Evolutionary conservation across 768 basidiomycete genomes (phyloP), one percentile per base, ranked within the genome.

Genomic region (Russula emetica): DNA sequence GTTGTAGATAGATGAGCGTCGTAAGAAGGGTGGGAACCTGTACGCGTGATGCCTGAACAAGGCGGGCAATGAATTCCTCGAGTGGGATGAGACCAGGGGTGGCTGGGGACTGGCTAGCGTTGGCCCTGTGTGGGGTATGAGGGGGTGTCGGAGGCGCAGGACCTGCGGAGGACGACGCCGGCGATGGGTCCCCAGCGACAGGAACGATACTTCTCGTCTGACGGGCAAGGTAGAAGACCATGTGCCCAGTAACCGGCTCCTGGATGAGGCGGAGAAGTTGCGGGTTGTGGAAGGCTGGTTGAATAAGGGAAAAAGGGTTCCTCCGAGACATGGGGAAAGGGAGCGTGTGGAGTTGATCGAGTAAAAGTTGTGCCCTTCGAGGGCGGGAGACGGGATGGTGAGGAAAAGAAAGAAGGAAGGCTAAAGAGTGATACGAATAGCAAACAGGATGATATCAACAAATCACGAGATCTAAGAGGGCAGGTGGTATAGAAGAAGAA

Each of bases 1-100:
- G 85, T 67, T 95, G 89, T 67, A 99, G 86, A 77, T 95, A 98
- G 68, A 96, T 80, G 72, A 98, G 81, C 36, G 94, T 97, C 38
- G 91, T 85, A 57, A 97, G 85, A 59, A 99, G 81, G 24, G 94
- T 98, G 30, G 92, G 81, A 7, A 92, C 91, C 74, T 93, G 92
- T 54, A 98, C 94, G 71, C 93, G 91, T 47, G 90, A 90, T 72
- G 82, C 81, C 66, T 85, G 79, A 66, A 94, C 86, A 59, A 98
- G 80, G 71, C 85, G 84, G 60, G 82, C 76, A 73, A 99, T 95
- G 75, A 97, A 99, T 59, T 87, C 82, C 69, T 90, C 84, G 55
- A 99, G 79, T 42, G 86, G 81, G 40, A 92, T 85, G 34, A 88
- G 73, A 57, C 73, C 77, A 28, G 70, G 70, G n/a, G 67, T 54